These are phyloP conservation scores for Carex littledalei DNA, from an alignment of 176 grass and related monocot genomes.

Conservation along the genomic window DNA sequence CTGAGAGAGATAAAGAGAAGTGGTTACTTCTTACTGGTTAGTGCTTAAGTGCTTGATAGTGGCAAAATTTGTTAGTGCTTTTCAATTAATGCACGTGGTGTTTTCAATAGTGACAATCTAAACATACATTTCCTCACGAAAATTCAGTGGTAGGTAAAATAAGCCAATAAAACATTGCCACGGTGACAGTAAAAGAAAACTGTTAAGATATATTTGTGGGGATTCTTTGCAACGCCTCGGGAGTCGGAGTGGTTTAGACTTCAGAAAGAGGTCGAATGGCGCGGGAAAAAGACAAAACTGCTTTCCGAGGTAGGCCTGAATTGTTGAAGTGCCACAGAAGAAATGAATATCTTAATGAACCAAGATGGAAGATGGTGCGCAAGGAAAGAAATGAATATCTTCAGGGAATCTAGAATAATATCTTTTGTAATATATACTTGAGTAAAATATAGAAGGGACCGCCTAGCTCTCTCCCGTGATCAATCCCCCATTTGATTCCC, in stretches of 20 bases:
- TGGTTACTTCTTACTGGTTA: background rate
- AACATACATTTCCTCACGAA: background rate
- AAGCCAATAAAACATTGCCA: background rate
- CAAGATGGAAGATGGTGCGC: too few species aligned
- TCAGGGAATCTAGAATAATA: too few species aligned
- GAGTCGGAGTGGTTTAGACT: background rate
- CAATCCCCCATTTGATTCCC: too few species aligned
- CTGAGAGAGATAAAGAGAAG: background rate
- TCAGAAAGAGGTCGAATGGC: background rate
- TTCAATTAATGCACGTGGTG: background rate
- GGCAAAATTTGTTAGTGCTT: background rate
- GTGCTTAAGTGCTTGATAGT: background rate
- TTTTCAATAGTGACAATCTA: background rate
- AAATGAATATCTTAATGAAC: too few species aligned
- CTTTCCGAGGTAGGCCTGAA: background rate
- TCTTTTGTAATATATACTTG: too few species aligned
- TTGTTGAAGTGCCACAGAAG: too few species aligned
- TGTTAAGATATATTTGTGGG: background rate
- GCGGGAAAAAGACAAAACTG: slow-evolving; percentile 1
- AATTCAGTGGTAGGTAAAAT: background rate
- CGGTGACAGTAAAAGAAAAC: background rate
- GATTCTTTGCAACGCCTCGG: background rate
- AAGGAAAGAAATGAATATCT: too few species aligned
- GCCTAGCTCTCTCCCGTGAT: too few species aligned
- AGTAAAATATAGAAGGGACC: too few species aligned